phyloP scores from a whole-genome alignment of 371 early-diverging fungal genomes.

The Funneliformis caledonium region DNA sequence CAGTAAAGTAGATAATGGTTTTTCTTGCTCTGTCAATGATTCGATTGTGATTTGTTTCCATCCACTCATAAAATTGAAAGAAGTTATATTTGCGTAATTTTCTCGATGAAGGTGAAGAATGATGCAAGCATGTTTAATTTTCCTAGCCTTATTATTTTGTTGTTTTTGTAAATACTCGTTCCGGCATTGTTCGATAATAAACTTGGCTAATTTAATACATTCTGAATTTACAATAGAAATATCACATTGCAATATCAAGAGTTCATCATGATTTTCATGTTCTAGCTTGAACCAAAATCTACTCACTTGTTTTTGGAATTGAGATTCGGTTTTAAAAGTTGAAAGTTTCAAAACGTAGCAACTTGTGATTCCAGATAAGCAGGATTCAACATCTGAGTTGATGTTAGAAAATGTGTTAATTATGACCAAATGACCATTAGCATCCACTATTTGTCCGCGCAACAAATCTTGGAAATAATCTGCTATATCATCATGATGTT shows the following conservation, averaged over 20 bases:
- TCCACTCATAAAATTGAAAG: slow-evolving; percentile 39
- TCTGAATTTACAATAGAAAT: slow-evolving; percentile 12
- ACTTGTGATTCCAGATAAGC: background rate
- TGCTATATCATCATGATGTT: slow-evolving; percentile 17
- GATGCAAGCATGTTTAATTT: slow-evolving; percentile 36
- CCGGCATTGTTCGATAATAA: slow-evolving; percentile 38
- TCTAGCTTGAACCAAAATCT: slow-evolving; percentile 20
- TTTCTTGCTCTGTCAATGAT: slow-evolving; percentile 14
- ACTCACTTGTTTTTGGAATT: slow-evolving; percentile 22
- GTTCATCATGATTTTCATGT: background rate
- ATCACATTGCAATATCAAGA: slow-evolving; percentile 39
- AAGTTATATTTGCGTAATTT: background rate
- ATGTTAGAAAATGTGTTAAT: slow-evolving; percentile 40
- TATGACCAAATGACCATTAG: background rate
- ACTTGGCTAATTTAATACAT: slow-evolving; percentile 39
- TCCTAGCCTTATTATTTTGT: no score
- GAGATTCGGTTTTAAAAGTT: slow-evolving; percentile 37
- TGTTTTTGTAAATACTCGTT: background rate
- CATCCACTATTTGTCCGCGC: background rate
- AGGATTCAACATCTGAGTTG: slow-evolving; percentile 25
- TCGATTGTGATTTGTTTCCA: slow-evolving; percentile 26
- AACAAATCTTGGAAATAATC: slow-evolving; percentile 23
- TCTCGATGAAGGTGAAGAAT: slow-evolving; percentile 38
- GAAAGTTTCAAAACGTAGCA: slow-evolving; percentile 34
- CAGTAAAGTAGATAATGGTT: slow-evolving; percentile 23